A percentile compares a stretch with the other conserved stretches of the same genome.
Conservation (phyloP, 2,329 filamentous ascomycete species). For the Aspergillus flavus region DNA sequence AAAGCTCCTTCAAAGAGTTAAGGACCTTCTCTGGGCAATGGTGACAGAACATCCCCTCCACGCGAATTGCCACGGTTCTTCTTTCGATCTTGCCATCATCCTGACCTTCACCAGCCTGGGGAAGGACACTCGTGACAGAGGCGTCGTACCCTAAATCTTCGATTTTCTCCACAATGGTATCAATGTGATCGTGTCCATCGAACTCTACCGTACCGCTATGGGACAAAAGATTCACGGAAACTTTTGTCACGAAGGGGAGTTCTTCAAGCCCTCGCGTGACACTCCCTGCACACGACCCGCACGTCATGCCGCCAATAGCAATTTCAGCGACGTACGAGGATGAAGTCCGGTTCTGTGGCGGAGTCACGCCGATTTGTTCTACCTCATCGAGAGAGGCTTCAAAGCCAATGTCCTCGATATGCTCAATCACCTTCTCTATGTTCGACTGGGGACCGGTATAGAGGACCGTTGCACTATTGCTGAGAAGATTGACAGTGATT, state of each 20-base stretch:
- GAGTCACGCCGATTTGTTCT: slow-evolving; percentile 11
- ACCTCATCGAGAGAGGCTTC: slow-evolving; percentile 47
- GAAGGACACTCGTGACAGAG: slow-evolving; percentile 52
- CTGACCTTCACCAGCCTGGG: slow-evolving; percentile 31
- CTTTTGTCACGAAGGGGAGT: slow-evolving; percentile 49
- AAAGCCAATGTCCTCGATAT: slow-evolving; percentile 54
- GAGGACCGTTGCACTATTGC: slow-evolving; percentile 66
- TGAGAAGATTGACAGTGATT: slow-evolving; percentile 65
- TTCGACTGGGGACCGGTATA: slow-evolving; percentile 54
- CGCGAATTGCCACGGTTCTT: slow-evolving; percentile 64
- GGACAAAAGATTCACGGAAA: slow-evolving; percentile 55
- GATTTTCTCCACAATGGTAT: slow-evolving; percentile 52
- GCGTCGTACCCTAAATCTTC: slow-evolving; percentile 68
- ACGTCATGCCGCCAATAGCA: slow-evolving; percentile 61
- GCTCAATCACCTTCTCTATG: slow-evolving; percentile 49
- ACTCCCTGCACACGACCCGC: slow-evolving; percentile 56
- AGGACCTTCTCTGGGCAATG: slow-evolving; percentile 63
- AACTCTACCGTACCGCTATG: slow-evolving; percentile 55
- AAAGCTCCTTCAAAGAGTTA: slow-evolving; percentile 45
- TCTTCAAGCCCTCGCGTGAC: slow-evolving; percentile 52
- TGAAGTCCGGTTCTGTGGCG: slow-evolving; percentile 10
- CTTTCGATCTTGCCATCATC: slow-evolving; percentile 28
- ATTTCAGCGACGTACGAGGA: slow-evolving; percentile 47
- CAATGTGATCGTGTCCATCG: slow-evolving; percentile 47
- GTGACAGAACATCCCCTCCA: slow-evolving; percentile 75